Conservation (phyloP, 2,329 filamentous ascomycete species). For the Stromatinia cepivora region DNA sequence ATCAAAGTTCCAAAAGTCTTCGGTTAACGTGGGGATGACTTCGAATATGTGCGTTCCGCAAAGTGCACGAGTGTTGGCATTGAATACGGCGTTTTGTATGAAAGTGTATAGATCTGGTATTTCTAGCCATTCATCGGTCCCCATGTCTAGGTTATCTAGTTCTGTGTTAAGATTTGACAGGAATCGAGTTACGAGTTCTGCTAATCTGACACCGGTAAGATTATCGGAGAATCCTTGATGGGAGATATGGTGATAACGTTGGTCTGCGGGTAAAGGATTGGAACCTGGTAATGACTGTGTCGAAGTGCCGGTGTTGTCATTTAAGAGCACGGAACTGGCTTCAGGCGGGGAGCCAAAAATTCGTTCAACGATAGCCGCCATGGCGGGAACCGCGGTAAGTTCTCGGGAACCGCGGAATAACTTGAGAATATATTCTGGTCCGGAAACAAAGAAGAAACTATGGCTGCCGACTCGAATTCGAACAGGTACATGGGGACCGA, state of each 20-base stretch:
- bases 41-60: slow-evolving; percentile 37
- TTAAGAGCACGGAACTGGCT: slow-evolving; percentile 1
- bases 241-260: slow-evolving; percentile 28
- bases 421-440: slow-evolving; percentile 26
- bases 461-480: slow-evolving; percentile 26
- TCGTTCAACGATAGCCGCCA: slow-evolving; percentile 18
- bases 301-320: slow-evolving; percentile 29
- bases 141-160: slow-evolving; percentile 20
- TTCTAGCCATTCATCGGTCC: slow-evolving; percentile 28
- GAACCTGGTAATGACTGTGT: slow-evolving; percentile 27
- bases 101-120: slow-evolving; percentile 37
- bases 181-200: slow-evolving; percentile 26
- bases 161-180: slow-evolving; percentile 24
- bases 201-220: slow-evolving; percentile 26
- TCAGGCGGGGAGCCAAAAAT: slow-evolving; percentile 29
- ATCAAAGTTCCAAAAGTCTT: slow-evolving; percentile 41
- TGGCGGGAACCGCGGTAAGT: slow-evolving; percentile 25
- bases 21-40: slow-evolving; percentile 34
- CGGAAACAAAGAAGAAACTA: slow-evolving; percentile 31
- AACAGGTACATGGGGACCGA: slow-evolving; percentile 28
- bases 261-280: slow-evolving; percentile 24
- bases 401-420: slow-evolving; percentile 30
- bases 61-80: slow-evolving; percentile 34
- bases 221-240: slow-evolving; percentile 26
- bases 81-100: slow-evolving; percentile 35